These are phyloP conservation scores for Penicillium paradoxum DNA, from an alignment of 495 filamentous ascomycete species.

Conservation along the genomic window DNA sequence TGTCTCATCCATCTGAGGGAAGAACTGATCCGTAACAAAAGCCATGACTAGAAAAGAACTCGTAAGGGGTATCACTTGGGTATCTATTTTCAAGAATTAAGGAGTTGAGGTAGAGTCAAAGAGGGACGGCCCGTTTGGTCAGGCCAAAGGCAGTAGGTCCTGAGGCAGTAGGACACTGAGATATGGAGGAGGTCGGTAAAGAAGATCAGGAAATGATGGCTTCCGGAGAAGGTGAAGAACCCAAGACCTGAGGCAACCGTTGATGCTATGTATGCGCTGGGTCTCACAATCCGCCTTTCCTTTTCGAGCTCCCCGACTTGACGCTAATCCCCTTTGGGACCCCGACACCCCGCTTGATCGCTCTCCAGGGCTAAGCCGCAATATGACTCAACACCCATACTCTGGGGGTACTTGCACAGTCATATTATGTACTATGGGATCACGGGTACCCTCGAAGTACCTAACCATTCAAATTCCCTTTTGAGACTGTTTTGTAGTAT, in stretches of 20 bases:
- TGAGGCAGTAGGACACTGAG: neutral
- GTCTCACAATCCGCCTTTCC: conserved; percentile 13
- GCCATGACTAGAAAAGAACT: conserved; percentile 16
- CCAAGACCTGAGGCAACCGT: conserved; percentile 6
- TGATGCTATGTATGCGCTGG: conserved; percentile 3
- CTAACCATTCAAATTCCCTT: neutral
- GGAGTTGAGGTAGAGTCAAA: neutral
- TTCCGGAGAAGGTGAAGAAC: conserved; percentile 8
- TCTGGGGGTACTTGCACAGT: neutral
- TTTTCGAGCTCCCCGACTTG: conserved; percentile 26
- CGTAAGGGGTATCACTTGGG: conserved; percentile 6
- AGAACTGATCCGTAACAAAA: conserved; percentile 22
- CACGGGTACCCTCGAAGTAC: neutral
- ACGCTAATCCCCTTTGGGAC: conserved; percentile 31
- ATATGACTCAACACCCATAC: conserved; percentile 7
- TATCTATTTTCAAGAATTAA: conserved; percentile 2
- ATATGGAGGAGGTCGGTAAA: neutral
- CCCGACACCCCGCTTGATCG: conserved; percentile 25
- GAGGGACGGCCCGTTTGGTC: neutral
- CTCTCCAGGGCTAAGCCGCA: conserved; percentile 11
- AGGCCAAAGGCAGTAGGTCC: neutral
- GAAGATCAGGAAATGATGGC: neutral
- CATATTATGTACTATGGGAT: neutral
- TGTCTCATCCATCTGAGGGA: conserved; percentile 13
- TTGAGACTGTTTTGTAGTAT: neutral